A percentile compares a stretch with the other conserved stretches of the same genome.
Evolutionary conservation across 768 basidiomycete species (phyloP).

Genomic region (Kwoniella shandongensis): DNA sequence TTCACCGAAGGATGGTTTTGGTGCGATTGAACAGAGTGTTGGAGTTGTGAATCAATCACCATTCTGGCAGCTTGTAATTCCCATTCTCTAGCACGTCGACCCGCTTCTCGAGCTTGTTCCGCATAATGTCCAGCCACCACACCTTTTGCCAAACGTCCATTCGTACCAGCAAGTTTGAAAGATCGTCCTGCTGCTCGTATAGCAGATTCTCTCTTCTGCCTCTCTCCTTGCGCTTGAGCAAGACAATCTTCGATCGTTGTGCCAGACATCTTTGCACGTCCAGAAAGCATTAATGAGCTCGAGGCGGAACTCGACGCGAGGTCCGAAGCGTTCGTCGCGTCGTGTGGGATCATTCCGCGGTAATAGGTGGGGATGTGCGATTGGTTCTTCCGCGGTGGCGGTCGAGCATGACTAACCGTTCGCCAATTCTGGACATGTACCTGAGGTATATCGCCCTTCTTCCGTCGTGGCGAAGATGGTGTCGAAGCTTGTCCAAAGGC

Average conservation of each 20-base stretch:
- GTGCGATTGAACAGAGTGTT: background rate
- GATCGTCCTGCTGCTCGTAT: constrained; percentile 50
- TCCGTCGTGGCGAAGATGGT: constrained; percentile 1
- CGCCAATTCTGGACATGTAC: constrained; percentile 48
- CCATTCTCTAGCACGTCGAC: constrained; percentile 48
- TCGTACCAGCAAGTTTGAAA: constrained; percentile 18
- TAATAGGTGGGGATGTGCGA: constrained; percentile 36
- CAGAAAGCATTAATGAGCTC: background rate
- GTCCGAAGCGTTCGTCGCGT: constrained; percentile 23
- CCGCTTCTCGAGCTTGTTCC: constrained; percentile 47
- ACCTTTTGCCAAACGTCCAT: constrained; percentile 22
- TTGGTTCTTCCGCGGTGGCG: constrained; percentile 14
- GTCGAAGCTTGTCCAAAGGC: constrained; percentile 23
- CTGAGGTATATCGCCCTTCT: constrained; percentile 10
- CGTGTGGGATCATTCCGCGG: constrained; percentile 16
- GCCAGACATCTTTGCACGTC: background rate
- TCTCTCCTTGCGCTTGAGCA: constrained; percentile 38
- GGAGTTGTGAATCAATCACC: constrained; percentile 44
- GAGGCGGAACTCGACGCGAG: constrained; percentile 12
- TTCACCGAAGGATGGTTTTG: background rate
- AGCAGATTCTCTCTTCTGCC: constrained; percentile 48
- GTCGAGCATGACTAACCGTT: constrained; percentile 25
- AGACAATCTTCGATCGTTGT: constrained; percentile 46
- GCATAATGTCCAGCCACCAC: constrained; percentile 53
- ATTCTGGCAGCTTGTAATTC: constrained; percentile 52